phyloP scores from a whole-genome alignment of 2,329 filamentous ascomycete genomes.

The Exophiala sp. region DNA sequence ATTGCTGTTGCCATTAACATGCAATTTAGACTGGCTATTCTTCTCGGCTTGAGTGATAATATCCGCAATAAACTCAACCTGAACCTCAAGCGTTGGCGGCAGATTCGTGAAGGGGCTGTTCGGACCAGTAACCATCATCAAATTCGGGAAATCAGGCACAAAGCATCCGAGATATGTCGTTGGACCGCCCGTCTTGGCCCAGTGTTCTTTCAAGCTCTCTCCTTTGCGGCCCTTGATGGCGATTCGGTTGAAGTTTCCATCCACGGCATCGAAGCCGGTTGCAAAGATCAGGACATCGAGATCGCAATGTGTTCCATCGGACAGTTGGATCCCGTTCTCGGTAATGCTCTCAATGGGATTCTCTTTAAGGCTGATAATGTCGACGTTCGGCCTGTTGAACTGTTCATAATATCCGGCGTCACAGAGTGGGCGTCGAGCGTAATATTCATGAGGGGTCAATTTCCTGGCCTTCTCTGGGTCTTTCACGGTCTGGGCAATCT shows the following conservation, averaged over 20 bases:
- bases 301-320: conserved; percentile 36
- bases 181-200: conserved; percentile 28
- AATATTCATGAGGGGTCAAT: conserved; percentile 17
- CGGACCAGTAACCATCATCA: conserved; percentile 53
- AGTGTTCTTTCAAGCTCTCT: conserved; percentile 32
- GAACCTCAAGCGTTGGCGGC: conserved; percentile 52
- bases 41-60: conserved; percentile 48
- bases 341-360: conserved; percentile 42
- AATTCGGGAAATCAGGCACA: conserved; percentile 45
- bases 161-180: conserved; percentile 41
- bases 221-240: conserved; percentile 32
- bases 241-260: conserved; percentile 33
- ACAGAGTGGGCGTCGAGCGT: conserved; percentile 22
- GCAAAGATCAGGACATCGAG: conserved; percentile 42
- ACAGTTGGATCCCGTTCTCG: conserved; percentile 38
- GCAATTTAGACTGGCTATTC: no score
- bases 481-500: conserved; percentile 49
- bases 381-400: conserved; percentile 46
- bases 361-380: conserved; percentile 44
- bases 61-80: conserved; percentile 49
- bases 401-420: conserved; percentile 41
- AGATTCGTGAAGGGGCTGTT: conserved; percentile 58
- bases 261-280: conserved; percentile 44
- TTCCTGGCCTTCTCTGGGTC: conserved; percentile 43
- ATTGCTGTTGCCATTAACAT: neutral